These are phyloP conservation scores for Mortierella sp. DNA, from an alignment of 371 early-diverging fungal genomes.

Conservation along the genomic window DNA sequence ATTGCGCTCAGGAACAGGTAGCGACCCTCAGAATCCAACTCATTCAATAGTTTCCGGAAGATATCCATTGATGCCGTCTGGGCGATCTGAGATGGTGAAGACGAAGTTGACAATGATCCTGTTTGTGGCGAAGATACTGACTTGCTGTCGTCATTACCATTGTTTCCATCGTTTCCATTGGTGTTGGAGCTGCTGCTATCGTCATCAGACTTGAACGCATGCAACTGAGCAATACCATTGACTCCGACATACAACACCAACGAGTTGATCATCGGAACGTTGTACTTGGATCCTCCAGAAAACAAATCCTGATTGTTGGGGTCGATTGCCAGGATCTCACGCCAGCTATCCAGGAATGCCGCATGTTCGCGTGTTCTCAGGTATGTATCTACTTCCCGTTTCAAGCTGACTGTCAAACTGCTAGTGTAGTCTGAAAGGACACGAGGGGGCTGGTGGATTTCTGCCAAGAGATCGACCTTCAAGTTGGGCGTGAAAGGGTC, in stretches of 20 bases:
- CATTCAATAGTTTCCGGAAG: slow-evolving; percentile 82
- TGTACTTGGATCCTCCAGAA: slow-evolving; percentile 71
- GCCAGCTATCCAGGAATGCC: slow-evolving; percentile 72
- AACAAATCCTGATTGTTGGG: slow-evolving; percentile 41
- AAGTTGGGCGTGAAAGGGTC: slow-evolving; percentile 97
- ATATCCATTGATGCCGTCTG: slow-evolving; percentile 88
- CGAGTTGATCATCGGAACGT: slow-evolving; percentile 86
- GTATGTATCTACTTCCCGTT: slow-evolving; percentile 80
- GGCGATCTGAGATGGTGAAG: slow-evolving; percentile 63
- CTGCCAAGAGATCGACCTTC: slow-evolving; percentile 91
- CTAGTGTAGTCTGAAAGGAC: slow-evolving; percentile 87
- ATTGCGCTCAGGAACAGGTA: slow-evolving; percentile 92
- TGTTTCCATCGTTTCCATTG: not conserved
- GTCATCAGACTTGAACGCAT: slow-evolving; percentile 37
- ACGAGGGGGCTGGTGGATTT: slow-evolving; percentile 85
- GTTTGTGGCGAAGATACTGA: slow-evolving; percentile 14
- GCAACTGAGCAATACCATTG: slow-evolving; percentile 77
- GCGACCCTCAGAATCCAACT: slow-evolving; percentile 90
- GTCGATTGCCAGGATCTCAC: slow-evolving; percentile 59
- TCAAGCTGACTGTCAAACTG: slow-evolving; percentile 70
- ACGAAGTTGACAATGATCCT: slow-evolving; percentile 12
- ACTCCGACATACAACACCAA: slow-evolving; percentile 92
- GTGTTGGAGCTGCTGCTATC: not conserved
- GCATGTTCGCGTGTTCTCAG: slow-evolving; percentile 71
- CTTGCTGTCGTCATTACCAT: not conserved